Evolutionary conservation across 352 stramenopile species (phyloP).

Genomic region (Globisporangium spiculum): DNA sequence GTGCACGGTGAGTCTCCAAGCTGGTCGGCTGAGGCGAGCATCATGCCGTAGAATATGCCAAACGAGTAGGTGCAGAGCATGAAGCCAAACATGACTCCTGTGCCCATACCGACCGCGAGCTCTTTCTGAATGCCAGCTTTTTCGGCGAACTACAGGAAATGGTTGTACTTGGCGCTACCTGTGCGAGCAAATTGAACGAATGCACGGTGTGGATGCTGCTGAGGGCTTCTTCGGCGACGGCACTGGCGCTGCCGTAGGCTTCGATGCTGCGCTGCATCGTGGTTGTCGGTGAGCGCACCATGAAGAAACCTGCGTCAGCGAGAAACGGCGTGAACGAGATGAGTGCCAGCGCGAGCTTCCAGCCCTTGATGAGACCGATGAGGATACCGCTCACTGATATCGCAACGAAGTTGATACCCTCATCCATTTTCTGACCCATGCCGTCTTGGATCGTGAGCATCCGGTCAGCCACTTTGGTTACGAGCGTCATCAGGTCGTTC

Average conservation of each 20-base stretch:
- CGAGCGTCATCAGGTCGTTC: slow-evolving; percentile 51
- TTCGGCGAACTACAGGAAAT: slow-evolving; percentile 25
- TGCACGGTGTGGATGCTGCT: slow-evolving; percentile 38
- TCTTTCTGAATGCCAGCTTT: slow-evolving; percentile 35
- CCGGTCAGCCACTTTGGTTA: slow-evolving; percentile 32
- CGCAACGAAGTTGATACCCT: slow-evolving; percentile 38
- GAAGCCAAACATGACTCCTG: slow-evolving; percentile 36
- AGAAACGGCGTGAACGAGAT: slow-evolving; percentile 1
- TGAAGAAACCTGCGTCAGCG: neutral
- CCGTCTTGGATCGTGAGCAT: slow-evolving; percentile 41
- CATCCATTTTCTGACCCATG: slow-evolving; percentile 41
- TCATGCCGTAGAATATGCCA: slow-evolving; percentile 52
- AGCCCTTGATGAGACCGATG: neutral
- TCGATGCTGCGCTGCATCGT: slow-evolving; percentile 3
- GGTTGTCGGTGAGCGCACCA: slow-evolving; percentile 1
- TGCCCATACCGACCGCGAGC: slow-evolving; percentile 34
- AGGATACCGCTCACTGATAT: neutral
- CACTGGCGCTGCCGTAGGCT: neutral
- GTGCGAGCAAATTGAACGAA: slow-evolving; percentile 45
- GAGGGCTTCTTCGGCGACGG: neutral
- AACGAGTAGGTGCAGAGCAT: slow-evolving; percentile 45
- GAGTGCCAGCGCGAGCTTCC: slow-evolving; percentile 3
- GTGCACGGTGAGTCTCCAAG: slow-evolving; percentile 26
- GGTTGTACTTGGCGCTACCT: slow-evolving; percentile 41
- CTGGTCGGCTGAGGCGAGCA: slow-evolving; percentile 25